Percentiles rank a stretch among this genome's conserved stretches.
These are phyloP conservation scores for Coleophoma cylindrospora DNA, from an alignment of 2,329 filamentous ascomycete species.

Conservation along the genomic window DNA sequence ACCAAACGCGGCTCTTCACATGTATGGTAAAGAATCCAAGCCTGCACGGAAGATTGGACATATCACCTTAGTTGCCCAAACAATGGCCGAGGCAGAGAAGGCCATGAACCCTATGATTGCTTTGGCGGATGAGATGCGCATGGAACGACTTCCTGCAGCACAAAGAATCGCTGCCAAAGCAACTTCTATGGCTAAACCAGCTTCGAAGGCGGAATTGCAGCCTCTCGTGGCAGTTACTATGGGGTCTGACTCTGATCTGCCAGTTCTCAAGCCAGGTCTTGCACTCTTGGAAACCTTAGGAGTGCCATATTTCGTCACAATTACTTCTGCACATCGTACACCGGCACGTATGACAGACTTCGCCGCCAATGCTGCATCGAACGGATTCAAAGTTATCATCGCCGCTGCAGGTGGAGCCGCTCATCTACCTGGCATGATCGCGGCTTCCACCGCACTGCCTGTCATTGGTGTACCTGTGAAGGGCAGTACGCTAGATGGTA, in stretches of 20 bases:
- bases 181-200: slow-evolving; percentile 2
- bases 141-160: slow-evolving; percentile 40
- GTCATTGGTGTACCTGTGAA: slow-evolving; percentile 77
- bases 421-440: slow-evolving; percentile 70
- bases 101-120: slow-evolving; percentile 67
- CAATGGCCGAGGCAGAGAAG: slow-evolving; percentile 62
- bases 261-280: slow-evolving; percentile 66
- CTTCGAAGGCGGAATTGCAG: slow-evolving; percentile 11
- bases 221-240: slow-evolving; percentile 74
- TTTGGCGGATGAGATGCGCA: slow-evolving; percentile 53
- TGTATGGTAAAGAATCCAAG: slow-evolving; percentile 88
- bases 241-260: slow-evolving; percentile 70
- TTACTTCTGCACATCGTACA: slow-evolving; percentile 77
- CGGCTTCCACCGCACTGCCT: slow-evolving; percentile 64
- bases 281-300: slow-evolving; percentile 43
- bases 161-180: neutral
- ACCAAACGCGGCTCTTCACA: slow-evolving; percentile 64
- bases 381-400: slow-evolving; percentile 29
- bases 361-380: slow-evolving; percentile 31
- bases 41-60: slow-evolving; percentile 94
- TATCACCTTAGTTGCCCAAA: slow-evolving; percentile 72
- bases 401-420: slow-evolving; percentile 69
- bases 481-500: slow-evolving; percentile 65
- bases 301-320: slow-evolving; percentile 69
- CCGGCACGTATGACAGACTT: slow-evolving; percentile 65